Conservation (phyloP, 352 stramenopile species). For the Globisporangium lucens region DNA sequence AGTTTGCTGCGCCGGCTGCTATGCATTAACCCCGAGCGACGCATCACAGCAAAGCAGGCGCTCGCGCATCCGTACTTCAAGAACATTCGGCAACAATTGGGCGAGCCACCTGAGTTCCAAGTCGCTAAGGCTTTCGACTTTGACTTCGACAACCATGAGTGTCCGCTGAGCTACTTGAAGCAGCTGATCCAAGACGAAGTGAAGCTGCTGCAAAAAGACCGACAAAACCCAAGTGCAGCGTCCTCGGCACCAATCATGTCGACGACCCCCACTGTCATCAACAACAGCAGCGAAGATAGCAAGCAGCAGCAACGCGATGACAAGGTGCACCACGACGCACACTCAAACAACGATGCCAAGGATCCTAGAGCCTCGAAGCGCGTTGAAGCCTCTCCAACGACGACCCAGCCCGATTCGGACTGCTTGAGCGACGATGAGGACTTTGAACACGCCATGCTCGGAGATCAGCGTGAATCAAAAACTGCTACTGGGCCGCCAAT, state of each 20-base stretch:
- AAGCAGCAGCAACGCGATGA: constrained; percentile 1
- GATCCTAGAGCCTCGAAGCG: constrained; percentile 1
- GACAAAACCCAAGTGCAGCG: constrained; percentile 10
- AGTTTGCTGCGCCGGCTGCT: constrained; percentile 65
- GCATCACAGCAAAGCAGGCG: constrained; percentile 86
- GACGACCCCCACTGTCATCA: constrained; percentile 15
- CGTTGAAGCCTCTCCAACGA: constrained; percentile 3
- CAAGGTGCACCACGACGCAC: background rate
- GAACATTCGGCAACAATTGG: constrained; percentile 60
- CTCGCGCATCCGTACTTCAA: constrained; percentile 92
- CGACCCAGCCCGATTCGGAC: constrained; percentile 4
- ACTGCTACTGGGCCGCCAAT: constrained; percentile 1
- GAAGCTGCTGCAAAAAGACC: constrained; percentile 57
- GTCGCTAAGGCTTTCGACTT: constrained; percentile 76
- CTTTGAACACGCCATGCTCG: constrained; percentile 13
- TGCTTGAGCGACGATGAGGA: constrained; percentile 17
- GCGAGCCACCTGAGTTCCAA: constrained; percentile 62
- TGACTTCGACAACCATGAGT: constrained; percentile 79
- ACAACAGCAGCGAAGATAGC: background rate
- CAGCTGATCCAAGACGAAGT: constrained; percentile 80
- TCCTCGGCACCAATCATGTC: constrained; percentile 10
- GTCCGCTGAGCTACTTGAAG: constrained; percentile 51
- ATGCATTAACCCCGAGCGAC: constrained; percentile 89
- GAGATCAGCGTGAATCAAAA: background rate
- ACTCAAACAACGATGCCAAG: constrained; percentile 6